Evolutionary conservation across 306 rosid genomes (phyloP).

Genomic region (Purshia tridentata): DNA sequence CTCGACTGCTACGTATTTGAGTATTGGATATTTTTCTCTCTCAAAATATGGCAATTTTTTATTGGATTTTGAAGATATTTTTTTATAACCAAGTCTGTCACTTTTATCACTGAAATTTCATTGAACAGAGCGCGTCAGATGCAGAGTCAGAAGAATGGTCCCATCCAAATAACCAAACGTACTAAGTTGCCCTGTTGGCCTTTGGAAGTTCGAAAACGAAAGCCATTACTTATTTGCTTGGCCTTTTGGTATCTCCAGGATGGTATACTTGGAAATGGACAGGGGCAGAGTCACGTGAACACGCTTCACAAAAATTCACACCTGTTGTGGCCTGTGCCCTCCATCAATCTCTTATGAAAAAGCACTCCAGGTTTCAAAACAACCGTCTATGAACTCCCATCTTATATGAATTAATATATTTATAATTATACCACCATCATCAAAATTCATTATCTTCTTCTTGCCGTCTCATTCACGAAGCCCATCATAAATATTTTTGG

Average conservation of each 20-base stretch:
- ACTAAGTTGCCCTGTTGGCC: conserved; percentile 1
- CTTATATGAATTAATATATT: neutral
- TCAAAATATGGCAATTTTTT: neutral
- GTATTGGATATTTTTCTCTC: too few relatives aligned
- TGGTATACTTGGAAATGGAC: neutral
- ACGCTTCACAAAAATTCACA: neutral
- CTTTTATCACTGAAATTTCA: neutral
- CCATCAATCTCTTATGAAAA: neutral
- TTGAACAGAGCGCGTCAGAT: neutral
- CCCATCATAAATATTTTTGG: neutral
- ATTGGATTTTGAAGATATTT: neutral
- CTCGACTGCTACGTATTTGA: too few relatives aligned
- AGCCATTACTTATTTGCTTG: neutral
- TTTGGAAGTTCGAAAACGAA: neutral
- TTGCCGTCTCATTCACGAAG: conserved; percentile 21
- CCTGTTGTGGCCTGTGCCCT: neutral
- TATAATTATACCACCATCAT: neutral
- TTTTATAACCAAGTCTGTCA: neutral
- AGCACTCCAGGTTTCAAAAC: conserved; percentile 9
- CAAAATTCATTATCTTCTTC: conserved; percentile 12
- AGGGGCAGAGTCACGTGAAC: conserved; percentile 25
- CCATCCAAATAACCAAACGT: neutral
- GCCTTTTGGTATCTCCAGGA: neutral
- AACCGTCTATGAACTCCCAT: neutral
- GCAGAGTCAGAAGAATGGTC: neutral